Conservation (phyloP, 2,329 filamentous ascomycete species). For the Simplicillium sp. region DNA sequence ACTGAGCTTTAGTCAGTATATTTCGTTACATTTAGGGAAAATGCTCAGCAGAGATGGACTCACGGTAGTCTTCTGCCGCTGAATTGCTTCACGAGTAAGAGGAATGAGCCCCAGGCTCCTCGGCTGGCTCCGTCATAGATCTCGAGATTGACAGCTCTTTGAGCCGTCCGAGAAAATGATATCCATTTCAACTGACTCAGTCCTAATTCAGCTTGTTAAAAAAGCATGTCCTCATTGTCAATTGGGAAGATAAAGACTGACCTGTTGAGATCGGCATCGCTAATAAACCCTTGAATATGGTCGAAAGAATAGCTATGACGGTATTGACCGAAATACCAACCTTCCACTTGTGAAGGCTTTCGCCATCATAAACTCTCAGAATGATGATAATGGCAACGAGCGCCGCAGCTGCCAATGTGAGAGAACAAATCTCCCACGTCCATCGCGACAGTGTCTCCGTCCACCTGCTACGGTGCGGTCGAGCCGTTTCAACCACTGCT, state of each 20-base stretch:
- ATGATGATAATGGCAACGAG: not conserved
- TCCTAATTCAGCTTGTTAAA: too few species aligned
- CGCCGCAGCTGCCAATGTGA: not conserved
- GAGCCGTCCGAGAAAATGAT: not conserved
- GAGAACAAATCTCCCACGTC: not conserved
- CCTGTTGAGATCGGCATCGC: not conserved
- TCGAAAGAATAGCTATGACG: not conserved
- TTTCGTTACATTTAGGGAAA: not conserved
- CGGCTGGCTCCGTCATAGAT: conserved; percentile 1
- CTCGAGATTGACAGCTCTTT: not conserved
- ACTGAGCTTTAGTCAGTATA: not conserved
- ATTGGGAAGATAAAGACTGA: not conserved
- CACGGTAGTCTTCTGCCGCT: not conserved
- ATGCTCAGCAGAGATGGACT: too few species aligned
- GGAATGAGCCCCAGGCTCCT: not conserved
- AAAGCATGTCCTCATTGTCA: not conserved
- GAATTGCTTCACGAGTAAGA: not conserved
- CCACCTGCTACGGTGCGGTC: not conserved
- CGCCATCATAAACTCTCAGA: not conserved
- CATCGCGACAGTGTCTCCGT: not conserved
- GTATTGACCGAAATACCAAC: not conserved
- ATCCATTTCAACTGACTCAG: conserved; percentile 1
- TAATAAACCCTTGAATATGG: not conserved
- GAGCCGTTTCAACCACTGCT: not conserved
- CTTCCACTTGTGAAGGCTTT: not conserved